Conservation (phyloP, 139 green algal species). For the Asterochloris erici region DNA sequence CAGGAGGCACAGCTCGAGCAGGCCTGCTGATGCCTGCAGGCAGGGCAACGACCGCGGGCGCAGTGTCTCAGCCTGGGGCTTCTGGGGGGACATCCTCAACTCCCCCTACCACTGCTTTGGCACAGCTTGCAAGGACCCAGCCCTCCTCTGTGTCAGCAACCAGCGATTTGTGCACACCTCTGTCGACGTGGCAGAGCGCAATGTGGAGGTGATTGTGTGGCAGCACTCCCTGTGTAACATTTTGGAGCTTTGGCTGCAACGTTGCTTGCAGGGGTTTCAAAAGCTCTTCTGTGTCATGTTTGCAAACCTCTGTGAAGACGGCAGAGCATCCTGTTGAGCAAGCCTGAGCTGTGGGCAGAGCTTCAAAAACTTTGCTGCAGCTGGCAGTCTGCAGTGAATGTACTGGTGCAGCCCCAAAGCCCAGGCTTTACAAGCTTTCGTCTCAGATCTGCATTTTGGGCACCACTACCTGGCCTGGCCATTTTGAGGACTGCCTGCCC, state of each 20-base stretch:
- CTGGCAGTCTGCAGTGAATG: not conserved
- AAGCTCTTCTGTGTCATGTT: not conserved
- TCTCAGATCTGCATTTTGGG: too few species aligned
- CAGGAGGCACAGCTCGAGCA: too few species aligned
- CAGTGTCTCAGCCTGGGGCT: slow-evolving; percentile 59
- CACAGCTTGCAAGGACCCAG: slow-evolving; percentile 32
- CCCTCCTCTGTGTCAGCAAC: slow-evolving; percentile 38
- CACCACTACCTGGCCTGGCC: too few species aligned
- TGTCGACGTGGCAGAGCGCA: slow-evolving; percentile 62
- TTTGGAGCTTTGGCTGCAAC: not conserved
- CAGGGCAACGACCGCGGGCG: slow-evolving; percentile 50
- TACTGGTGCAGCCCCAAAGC: too few species aligned
- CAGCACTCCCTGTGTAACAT: not conserved
- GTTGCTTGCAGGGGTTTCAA: not conserved
- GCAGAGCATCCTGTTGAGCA: too few species aligned
- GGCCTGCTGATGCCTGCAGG: slow-evolving; percentile 11
- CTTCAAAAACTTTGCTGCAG: not conserved
- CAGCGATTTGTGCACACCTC: slow-evolving; percentile 63
- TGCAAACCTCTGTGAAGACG: not conserved
- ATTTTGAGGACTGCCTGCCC: too few species aligned
- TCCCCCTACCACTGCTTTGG: slow-evolving; percentile 66
- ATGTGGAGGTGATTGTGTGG: slow-evolving; percentile 46
- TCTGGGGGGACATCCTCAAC: slow-evolving; percentile 70
- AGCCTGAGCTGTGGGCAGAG: not conserved
- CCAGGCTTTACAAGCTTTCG: too few species aligned